Evolutionary conservation across 2,329 filamentous ascomycete genomes (phyloP).

Genomic region (Xylariaceae sp.): DNA sequence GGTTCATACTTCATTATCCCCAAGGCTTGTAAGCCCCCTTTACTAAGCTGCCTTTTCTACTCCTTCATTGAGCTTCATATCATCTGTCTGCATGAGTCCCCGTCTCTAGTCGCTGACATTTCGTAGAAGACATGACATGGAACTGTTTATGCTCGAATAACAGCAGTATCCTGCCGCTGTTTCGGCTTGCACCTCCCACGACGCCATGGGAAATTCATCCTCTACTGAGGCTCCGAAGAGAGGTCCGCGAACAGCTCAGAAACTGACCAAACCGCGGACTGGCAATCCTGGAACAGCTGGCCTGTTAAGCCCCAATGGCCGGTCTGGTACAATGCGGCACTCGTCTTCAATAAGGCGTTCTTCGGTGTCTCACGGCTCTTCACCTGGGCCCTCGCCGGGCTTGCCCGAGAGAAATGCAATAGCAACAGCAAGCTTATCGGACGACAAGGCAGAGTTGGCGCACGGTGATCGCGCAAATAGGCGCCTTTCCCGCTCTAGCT

Average conservation of each 20-base stretch:
- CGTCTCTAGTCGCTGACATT: slow-evolving; percentile 33
- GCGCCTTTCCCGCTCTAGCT: slow-evolving; percentile 43
- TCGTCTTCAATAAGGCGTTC: slow-evolving; percentile 35
- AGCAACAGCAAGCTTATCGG: slow-evolving; percentile 2
- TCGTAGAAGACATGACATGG: slow-evolving; percentile 43
- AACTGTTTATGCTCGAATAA: slow-evolving; percentile 43
- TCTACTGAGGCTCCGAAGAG: slow-evolving; percentile 48
- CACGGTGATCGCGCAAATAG: slow-evolving; percentile 27
- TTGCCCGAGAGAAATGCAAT: slow-evolving; percentile 19
- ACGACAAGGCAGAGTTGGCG: slow-evolving; percentile 11
- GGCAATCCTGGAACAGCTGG: slow-evolving; percentile 46
- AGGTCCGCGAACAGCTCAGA: slow-evolving; percentile 45
- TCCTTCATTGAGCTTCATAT: slow-evolving; percentile 9
- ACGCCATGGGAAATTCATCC: slow-evolving; percentile 54
- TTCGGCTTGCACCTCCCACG: slow-evolving; percentile 29
- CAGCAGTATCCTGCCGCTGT: slow-evolving; percentile 37
- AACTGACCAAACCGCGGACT: slow-evolving; percentile 54
- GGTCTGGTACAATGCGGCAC: slow-evolving; percentile 37
- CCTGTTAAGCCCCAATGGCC: slow-evolving; percentile 43
- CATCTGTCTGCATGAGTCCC: slow-evolving; percentile 36
- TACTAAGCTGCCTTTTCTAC: slow-evolving; percentile 14
- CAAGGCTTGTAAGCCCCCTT: slow-evolving; percentile 21
- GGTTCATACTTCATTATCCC: slow-evolving; percentile 26
- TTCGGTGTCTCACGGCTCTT: slow-evolving; percentile 29
- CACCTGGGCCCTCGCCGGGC: slow-evolving; percentile 24